Conservation (phyloP, 148 eudicot genomes). For the Oxyria digyna region DNA sequence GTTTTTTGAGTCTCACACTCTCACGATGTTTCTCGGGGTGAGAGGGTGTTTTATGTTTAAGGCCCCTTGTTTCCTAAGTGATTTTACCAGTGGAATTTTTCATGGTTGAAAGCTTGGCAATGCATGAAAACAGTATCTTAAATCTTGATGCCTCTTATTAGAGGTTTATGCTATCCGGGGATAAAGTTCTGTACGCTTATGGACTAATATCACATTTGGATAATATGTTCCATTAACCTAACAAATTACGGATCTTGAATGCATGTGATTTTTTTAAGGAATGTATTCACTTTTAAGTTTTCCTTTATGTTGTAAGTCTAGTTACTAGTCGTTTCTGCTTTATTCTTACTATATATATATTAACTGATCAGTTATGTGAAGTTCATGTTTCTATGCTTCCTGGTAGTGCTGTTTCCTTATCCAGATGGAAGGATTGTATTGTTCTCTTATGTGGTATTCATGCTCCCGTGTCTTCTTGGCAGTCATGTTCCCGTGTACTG, state of each 20-base stretch:
- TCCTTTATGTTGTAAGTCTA: background rate
- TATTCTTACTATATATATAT: background rate
- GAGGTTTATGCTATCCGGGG: background rate
- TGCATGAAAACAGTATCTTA: background rate
- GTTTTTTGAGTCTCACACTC: background rate
- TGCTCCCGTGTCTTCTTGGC: conserved; percentile 9
- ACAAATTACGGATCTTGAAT: background rate
- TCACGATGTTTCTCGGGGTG: background rate
- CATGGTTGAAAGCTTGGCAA: background rate
- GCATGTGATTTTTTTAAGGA: background rate
- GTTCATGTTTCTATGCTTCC: background rate
- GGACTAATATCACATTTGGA: background rate
- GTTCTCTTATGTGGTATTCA: background rate
- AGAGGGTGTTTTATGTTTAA: background rate
- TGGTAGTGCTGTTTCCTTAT: background rate
- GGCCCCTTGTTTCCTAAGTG: background rate
- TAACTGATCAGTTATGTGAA: background rate
- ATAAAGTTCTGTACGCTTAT: background rate
- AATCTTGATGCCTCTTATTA: background rate
- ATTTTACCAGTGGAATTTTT: background rate
- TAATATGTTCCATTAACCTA: background rate
- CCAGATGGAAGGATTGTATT: background rate
- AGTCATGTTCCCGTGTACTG: conserved; percentile 72
- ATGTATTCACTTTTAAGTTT: background rate
- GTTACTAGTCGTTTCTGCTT: background rate